Percentiles rank a stretch among this genome's conserved stretches.
These are phyloP conservation scores for Ustilago crameri DNA, from an alignment of 1,284 basidiomycete genomes.

Conservation along the genomic window DNA sequence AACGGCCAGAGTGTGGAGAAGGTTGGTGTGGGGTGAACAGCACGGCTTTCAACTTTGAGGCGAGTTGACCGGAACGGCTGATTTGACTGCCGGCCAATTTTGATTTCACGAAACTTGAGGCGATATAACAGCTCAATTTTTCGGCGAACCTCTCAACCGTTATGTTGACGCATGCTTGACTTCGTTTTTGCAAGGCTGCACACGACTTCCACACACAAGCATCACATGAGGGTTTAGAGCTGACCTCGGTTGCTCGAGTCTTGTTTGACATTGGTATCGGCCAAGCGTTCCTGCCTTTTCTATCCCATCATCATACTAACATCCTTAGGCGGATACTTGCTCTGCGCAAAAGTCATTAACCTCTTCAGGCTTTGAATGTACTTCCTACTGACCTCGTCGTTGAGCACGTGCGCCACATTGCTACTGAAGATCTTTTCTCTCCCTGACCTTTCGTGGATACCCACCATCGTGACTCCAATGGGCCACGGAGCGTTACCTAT, in stretches of 20 bases:
- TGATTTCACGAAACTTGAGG: too few relatives aligned
- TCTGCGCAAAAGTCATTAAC: conserved; percentile 69
- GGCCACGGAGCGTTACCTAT: conserved; percentile 99
- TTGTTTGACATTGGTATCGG: too few relatives aligned
- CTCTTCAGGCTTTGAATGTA: conserved; percentile 98
- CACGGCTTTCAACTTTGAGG: conserved; percentile 11
- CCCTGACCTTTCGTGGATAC: conserved; percentile 96
- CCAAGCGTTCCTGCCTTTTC: neutral
- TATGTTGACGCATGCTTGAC: too few relatives aligned
- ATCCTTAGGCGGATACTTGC: conserved; percentile 55
- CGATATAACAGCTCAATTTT: too few relatives aligned
- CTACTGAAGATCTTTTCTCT: conserved; percentile 96
- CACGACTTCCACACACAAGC: too few relatives aligned
- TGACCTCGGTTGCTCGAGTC: too few relatives aligned
- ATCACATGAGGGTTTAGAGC: too few relatives aligned
- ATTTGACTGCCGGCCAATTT: conserved; percentile 1
- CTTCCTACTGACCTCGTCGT: conserved; percentile 98
- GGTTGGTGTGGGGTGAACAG: conserved; percentile 2
- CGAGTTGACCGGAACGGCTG: conserved; percentile 5
- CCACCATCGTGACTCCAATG: conserved; percentile 98
- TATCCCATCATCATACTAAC: conserved; percentile 60
- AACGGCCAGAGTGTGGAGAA: conserved; percentile 7
- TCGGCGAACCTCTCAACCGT: too few relatives aligned
- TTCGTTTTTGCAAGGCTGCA: too few relatives aligned
- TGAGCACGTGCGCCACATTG: conserved; percentile 96